Evolutionary conservation across 2,329 filamentous ascomycete genomes (phyloP), one percentile per base, ranked within the genome.

Genomic region (Huntiella abstrusa): DNA sequence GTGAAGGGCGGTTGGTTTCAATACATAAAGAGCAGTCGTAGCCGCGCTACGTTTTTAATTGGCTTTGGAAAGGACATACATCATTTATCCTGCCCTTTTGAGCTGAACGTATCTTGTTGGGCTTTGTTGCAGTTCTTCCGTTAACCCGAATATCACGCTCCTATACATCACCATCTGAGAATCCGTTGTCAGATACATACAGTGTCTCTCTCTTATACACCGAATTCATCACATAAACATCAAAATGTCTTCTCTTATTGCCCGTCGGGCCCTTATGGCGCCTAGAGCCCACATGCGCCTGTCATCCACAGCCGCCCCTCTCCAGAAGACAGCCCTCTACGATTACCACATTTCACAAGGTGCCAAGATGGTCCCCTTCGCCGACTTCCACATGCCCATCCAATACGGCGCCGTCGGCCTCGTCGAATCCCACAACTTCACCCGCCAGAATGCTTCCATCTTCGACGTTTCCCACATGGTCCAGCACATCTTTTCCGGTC

Each of bases 401-500:
- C 82, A 91, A 62, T 98, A 96, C 66, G 64, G 70, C 33, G 73
- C 77, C 53, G 70, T 83, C 53, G 79, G 80, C 54, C 80, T 95
- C 52, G 71, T 75, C 54, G 83, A 86, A 51, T 93, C 85, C 45
- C 91, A 96, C 67, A 71, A 77, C 55, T 95, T 88, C 71, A 96
- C 91, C 12, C 77, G 91, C 46, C 71, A 77, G 55, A 82, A 87
- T 62, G 82, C 84, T 49, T 94, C 86, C 52, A 66, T 98, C 52
- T 98, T 98, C 58, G 91, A 98, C 62, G 91, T 96, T 46, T 81
- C 81, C 60, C 91, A 96, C 66, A 96, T 96, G 88, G 86, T 80
- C 52, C 87, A 94, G 65, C 86, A 94, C 61, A 73, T 78, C 53
- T 77, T 98, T 59, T 75, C 75, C 44, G 91, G 91, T 0, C 76